phyloP scores from a whole-genome alignment of 768 basidiomycete genomes.

The Fistulinella prunicolor region DNA sequence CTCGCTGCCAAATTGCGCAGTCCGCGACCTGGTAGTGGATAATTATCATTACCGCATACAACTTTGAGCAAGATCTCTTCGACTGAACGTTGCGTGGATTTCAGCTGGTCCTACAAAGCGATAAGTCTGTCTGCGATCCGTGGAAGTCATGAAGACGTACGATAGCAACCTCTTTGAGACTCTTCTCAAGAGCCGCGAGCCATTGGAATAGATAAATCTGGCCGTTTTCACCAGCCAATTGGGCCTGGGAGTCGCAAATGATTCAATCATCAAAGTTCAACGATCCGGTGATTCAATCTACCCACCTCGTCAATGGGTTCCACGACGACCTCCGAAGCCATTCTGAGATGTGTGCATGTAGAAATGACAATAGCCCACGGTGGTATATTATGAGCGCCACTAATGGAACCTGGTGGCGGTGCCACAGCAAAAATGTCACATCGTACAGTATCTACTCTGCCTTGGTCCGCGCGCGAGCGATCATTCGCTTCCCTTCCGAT shows the following conservation, averaged over 20 bases:
- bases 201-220: conserved; percentile 85
- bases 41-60: conserved; percentile 57
- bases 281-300: background rate
- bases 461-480: conserved; percentile 20
- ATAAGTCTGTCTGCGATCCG: conserved; percentile 1
- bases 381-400: background rate
- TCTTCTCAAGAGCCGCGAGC: conserved; percentile 65
- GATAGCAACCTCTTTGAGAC: conserved; percentile 44
- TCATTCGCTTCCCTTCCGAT: conserved; percentile 24
- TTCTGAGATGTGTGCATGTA: conserved; percentile 13
- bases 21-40: conserved; percentile 86
- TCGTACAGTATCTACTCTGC: conserved; percentile 12
- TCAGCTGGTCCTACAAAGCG: conserved; percentile 57
- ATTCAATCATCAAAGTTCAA: conserved; percentile 9
- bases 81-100: conserved; percentile 56
- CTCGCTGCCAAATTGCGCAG: conserved; percentile 74
- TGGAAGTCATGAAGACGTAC: conserved; percentile 40
- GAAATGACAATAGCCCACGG: background rate
- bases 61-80: conserved; percentile 68
- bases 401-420: conserved; percentile 19
- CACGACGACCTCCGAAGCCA: conserved; percentile 25
- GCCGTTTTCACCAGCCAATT: conserved; percentile 69
- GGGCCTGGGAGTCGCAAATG: conserved; percentile 43
- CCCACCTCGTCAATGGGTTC: conserved; percentile 34
- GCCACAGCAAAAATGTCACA: too few species aligned